Conservation (phyloP, 2,329 filamentous ascomycete genomes). For the Trichoderma harzianum region DNA sequence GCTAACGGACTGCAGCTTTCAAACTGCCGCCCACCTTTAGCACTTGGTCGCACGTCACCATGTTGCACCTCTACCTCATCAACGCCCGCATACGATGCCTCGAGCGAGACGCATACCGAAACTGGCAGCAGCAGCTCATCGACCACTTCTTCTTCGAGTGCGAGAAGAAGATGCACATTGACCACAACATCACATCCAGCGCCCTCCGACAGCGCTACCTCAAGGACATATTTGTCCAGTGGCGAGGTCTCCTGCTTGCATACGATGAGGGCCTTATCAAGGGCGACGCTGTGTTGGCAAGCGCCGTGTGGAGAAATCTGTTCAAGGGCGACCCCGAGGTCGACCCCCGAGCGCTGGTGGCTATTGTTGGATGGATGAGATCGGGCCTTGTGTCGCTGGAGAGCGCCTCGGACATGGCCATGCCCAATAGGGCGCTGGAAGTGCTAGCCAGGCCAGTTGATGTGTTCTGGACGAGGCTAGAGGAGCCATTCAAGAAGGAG, state of each 20-base stretch:
- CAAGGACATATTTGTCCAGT: constrained; percentile 91
- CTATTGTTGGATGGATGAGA: constrained; percentile 57
- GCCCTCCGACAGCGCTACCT: constrained; percentile 62
- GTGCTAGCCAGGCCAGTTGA: constrained; percentile 36
- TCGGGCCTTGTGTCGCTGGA: constrained; percentile 47
- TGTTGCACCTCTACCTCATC: constrained; percentile 92
- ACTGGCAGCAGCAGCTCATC: constrained; percentile 85
- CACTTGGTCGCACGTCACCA: constrained; percentile 93
- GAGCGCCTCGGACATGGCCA: constrained; percentile 44
- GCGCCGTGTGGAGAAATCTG: constrained; percentile 90
- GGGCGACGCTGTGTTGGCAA: constrained; percentile 72
- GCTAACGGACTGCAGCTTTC: constrained; percentile 56
- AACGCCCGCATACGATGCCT: constrained; percentile 80
- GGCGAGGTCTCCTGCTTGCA: constrained; percentile 79
- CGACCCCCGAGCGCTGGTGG: constrained; percentile 49
- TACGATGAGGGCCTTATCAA: constrained; percentile 79
- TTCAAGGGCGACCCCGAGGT: constrained; percentile 66
- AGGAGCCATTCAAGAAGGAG: constrained; percentile 37
- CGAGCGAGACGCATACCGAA: constrained; percentile 62
- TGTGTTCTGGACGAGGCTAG: constrained; percentile 45
- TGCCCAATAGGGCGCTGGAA: constrained; percentile 31
- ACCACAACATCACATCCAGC: constrained; percentile 66
- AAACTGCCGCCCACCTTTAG: constrained; percentile 82
- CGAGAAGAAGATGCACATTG: constrained; percentile 77
- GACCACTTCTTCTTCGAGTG: constrained; percentile 94